These are phyloP conservation scores for Spergularia azorica DNA, from an alignment of 179 eudicot genomes.

Conservation along the genomic window DNA sequence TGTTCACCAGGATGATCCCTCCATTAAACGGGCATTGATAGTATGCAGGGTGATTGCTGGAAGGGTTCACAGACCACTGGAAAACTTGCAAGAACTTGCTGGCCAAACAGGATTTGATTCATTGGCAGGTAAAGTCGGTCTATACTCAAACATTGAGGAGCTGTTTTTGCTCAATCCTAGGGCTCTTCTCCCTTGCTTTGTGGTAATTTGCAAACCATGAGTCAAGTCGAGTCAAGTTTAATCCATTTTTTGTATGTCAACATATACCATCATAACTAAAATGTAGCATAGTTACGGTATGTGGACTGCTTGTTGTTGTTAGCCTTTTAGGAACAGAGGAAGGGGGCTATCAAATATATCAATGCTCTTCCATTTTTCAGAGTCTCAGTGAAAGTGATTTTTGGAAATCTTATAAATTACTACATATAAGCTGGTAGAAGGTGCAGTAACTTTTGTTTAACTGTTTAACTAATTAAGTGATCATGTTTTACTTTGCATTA, in stretches of 20 bases:
- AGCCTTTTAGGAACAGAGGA: not conserved
- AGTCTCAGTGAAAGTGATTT: conserved; percentile 16
- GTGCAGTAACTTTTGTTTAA: not conserved
- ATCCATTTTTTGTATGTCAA: not conserved
- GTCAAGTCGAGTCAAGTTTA: not conserved
- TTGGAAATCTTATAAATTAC: not conserved
- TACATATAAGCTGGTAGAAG: not conserved
- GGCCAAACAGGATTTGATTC: conserved; percentile 92
- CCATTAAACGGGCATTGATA: conserved; percentile 69
- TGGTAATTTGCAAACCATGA: conserved; percentile 80
- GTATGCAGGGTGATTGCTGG: conserved; percentile 97
- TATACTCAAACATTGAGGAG: conserved; percentile 87
- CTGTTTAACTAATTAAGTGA: no score
- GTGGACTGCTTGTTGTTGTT: conserved; percentile 13
- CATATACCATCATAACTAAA: not conserved
- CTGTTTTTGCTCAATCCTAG: conserved; percentile 84
- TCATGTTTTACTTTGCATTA: no score
- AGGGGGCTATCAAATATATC: not conserved
- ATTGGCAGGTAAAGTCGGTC: conserved; percentile 88
- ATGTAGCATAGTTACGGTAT: conserved; percentile 22
- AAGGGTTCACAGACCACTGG: conserved; percentile 88
- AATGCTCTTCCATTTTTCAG: conserved; percentile 14
- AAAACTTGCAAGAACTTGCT: conserved; percentile 75
- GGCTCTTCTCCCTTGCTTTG: conserved; percentile 96
- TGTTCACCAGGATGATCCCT: conserved; percentile 35